Percentiles rank a stretch among this genome's conserved stretches.
Conservation (phyloP, 106 monocot species). For the Platanthera guangdongensis region DNA sequence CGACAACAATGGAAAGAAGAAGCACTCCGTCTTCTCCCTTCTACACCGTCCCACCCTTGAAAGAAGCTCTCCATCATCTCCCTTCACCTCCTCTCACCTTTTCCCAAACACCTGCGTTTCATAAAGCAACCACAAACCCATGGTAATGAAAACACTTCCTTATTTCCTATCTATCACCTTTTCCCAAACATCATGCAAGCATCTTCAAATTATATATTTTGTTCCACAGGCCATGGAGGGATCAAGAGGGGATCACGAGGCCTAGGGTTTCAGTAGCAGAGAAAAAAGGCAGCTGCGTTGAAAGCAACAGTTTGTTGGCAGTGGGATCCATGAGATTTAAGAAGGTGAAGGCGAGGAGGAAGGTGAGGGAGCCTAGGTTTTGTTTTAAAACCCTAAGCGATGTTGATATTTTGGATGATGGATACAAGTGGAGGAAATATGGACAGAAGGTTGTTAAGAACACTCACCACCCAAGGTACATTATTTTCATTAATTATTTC, state of each 20-base stretch:
- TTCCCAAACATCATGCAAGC: no score
- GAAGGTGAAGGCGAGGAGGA: constrained; percentile 39
- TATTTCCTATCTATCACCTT: no score
- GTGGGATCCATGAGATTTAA: constrained; percentile 25
- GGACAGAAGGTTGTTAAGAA: constrained; percentile 56
- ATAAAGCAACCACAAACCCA: neutral
- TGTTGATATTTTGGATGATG: constrained; percentile 32
- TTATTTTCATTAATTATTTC: neutral
- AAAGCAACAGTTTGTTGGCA: neutral
- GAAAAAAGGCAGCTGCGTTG: neutral
- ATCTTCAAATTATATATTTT: neutral
- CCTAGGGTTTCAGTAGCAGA: neutral
- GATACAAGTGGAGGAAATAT: constrained; percentile 48
- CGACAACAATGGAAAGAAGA: neutral
- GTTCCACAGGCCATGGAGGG: constrained; percentile 4
- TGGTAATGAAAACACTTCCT: neutral
- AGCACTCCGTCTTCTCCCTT: neutral
- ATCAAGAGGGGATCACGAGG: neutral
- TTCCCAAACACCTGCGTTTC: neutral
- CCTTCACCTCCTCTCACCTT: neutral
- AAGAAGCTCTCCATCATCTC: neutral
- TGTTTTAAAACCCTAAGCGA: constrained; percentile 55
- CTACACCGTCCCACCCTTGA: neutral
- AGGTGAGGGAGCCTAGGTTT: constrained; percentile 55
- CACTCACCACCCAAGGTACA: constrained; percentile 49